Percentiles rank a stretch among this genome's conserved stretches.
These are phyloP conservation scores for Rhizopus microsporus DNA, from an alignment of 371 early-diverging fungal species.

Conservation along the genomic window DNA sequence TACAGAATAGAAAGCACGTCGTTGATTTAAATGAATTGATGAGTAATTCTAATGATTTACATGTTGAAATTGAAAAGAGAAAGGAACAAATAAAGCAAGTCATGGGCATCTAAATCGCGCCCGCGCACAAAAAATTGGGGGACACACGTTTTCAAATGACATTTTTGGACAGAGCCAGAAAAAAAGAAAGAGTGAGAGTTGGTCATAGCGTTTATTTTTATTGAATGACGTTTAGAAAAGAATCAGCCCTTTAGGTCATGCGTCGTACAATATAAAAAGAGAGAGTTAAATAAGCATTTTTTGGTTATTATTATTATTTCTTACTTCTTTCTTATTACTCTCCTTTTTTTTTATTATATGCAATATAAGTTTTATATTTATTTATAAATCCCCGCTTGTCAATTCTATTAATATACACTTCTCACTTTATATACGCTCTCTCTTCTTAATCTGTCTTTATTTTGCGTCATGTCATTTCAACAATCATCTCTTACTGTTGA, in stretches of 20 bases:
- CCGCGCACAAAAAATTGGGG: too few species aligned
- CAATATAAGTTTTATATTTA: too few species aligned
- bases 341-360: not conserved
- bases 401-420: too few species aligned
- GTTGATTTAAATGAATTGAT: conserved; percentile 36
- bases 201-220: not conserved
- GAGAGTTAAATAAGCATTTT: not conserved
- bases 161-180: not conserved
- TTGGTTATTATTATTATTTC: not conserved
- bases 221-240: not conserved
- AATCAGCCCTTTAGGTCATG: conserved; percentile 5
- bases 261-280: not conserved
- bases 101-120: conserved; percentile 36
- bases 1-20: conserved; percentile 28
- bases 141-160: too few species aligned
- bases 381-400: too few species aligned
- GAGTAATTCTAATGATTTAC: conserved; percentile 22
- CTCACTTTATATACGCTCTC: too few species aligned
- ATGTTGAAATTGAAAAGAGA: conserved; percentile 42
- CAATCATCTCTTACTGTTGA: not conserved
- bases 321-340: not conserved
- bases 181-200: not conserved
- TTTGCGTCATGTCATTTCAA: too few species aligned
- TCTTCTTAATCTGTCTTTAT: too few species aligned
- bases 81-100: conserved; percentile 42